Evolutionary conservation across 441 rosid species (phyloP).

Genomic region (Viola pubescens): DNA sequence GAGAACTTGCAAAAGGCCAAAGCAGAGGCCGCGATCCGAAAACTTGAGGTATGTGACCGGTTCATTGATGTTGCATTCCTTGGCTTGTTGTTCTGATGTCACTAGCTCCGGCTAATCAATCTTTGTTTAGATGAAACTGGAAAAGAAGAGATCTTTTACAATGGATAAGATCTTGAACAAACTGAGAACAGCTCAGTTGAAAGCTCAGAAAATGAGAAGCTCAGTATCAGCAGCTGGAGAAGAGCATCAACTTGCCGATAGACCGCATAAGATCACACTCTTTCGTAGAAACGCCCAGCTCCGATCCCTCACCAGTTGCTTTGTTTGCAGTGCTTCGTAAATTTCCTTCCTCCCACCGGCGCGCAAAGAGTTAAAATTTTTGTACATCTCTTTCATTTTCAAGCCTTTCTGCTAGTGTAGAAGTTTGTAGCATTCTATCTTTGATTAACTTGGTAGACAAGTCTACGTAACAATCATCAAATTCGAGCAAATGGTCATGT

Average conservation of each 20-base stretch:
- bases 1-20: constrained; percentile 88
- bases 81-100: background rate
- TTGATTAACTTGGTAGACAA: too few species aligned
- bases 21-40: constrained; percentile 83
- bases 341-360: too few species aligned
- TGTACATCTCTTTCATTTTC: too few species aligned
- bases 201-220: constrained; percentile 73
- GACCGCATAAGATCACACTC: constrained; percentile 27
- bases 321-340: background rate
- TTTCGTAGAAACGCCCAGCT: constrained; percentile 33
- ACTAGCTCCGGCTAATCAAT: constrained; percentile 1
- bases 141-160: constrained; percentile 73
- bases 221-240: constrained; percentile 27
- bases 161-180: constrained; percentile 72
- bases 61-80: background rate
- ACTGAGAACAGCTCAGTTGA: constrained; percentile 52
- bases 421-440: too few species aligned
- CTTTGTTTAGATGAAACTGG: constrained; percentile 59
- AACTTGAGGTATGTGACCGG: constrained; percentile 56
- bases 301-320: constrained; percentile 48
- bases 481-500: too few species aligned
- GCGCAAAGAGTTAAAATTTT: too few species aligned
- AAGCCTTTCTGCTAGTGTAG: too few species aligned
- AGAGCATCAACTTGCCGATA: constrained; percentile 31
- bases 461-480: too few species aligned